Conservation (phyloP, 306 rosid genomes). For the Malus asiatica region DNA sequence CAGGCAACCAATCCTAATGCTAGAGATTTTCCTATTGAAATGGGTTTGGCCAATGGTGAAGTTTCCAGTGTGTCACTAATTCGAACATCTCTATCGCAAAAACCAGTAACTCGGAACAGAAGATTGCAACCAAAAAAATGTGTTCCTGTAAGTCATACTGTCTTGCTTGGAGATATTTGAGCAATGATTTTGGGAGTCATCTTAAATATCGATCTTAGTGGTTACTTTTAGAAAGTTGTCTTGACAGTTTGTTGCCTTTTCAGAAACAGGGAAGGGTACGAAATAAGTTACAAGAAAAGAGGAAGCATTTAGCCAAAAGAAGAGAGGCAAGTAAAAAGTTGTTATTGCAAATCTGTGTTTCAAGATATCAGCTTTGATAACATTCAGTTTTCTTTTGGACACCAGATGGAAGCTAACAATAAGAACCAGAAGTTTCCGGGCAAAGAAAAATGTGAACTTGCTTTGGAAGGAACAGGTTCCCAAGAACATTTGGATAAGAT, state of each 20-base stretch:
- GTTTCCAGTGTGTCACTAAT: conserved; percentile 13
- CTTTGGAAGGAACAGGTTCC: conserved; percentile 38
- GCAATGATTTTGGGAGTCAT: not conserved
- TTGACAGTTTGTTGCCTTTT: conserved; percentile 19
- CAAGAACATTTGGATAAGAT: conserved; percentile 39
- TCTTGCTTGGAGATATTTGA: conserved; percentile 10
- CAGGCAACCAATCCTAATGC: conserved; percentile 71
- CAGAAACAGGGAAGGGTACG: conserved; percentile 54
- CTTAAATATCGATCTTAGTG: conserved; percentile 12
- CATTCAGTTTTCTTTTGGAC: conserved; percentile 19
- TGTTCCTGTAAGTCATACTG: conserved; percentile 39
- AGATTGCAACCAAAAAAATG: conserved; percentile 31
- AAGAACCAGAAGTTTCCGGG: conserved; percentile 29
- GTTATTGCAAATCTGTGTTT: conserved; percentile 5
- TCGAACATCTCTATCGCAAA: conserved; percentile 27
- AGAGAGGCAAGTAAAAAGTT: conserved; percentile 41
- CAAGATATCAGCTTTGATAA: conserved; percentile 12
- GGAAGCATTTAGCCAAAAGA: conserved; percentile 37
- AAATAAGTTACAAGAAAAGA: conserved; percentile 47
- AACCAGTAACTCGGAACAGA: conserved; percentile 24
- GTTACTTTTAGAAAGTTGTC: conserved; percentile 12
- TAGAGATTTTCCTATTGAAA: conserved; percentile 44
- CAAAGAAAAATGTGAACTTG: conserved; percentile 57
- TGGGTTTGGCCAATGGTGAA: conserved; percentile 34
- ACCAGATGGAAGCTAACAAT: conserved; percentile 47